These are phyloP conservation scores for Neofusicoccum umdonicola DNA, from an alignment of 2,329 filamentous ascomycete genomes.

Conservation along the genomic window DNA sequence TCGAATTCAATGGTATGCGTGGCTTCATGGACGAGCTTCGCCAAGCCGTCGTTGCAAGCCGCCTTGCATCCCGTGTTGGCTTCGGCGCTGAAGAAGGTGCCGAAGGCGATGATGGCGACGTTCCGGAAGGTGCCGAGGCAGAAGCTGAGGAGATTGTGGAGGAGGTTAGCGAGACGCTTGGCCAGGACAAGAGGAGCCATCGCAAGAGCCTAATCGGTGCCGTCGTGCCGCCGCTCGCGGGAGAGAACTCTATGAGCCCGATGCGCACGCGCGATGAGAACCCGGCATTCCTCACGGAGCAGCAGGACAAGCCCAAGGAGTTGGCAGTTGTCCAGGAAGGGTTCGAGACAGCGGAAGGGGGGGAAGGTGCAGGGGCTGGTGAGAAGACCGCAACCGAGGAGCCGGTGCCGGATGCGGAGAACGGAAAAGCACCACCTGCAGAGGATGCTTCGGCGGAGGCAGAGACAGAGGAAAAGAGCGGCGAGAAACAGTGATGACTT, in stretches of 20 bases:
- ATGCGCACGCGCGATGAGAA: slow-evolving; percentile 25
- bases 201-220: slow-evolving; percentile 43
- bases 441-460: no score
- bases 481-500: neutral
- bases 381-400: neutral
- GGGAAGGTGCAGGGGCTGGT: neutral
- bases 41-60: slow-evolving; percentile 55
- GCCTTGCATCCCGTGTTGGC: slow-evolving; percentile 39
- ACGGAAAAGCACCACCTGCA: neutral
- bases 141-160: slow-evolving; percentile 27
- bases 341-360: slow-evolving; percentile 4
- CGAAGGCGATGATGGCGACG: slow-evolving; percentile 20
- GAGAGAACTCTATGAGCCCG: slow-evolving; percentile 30
- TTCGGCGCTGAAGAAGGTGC: slow-evolving; percentile 34
- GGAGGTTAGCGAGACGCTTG: slow-evolving; percentile 37
- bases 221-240: slow-evolving; percentile 25
- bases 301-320: slow-evolving; percentile 1
- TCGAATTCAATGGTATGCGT: slow-evolving; percentile 55
- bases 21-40: slow-evolving; percentile 66
- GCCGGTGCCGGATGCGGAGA: neutral
- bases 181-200: slow-evolving; percentile 36
- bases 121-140: neutral
- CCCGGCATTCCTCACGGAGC: neutral
- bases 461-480: neutral
- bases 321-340: neutral